Conservation (phyloP, 352 stramenopile genomes). For the Phytopythium kandeliae region DNA sequence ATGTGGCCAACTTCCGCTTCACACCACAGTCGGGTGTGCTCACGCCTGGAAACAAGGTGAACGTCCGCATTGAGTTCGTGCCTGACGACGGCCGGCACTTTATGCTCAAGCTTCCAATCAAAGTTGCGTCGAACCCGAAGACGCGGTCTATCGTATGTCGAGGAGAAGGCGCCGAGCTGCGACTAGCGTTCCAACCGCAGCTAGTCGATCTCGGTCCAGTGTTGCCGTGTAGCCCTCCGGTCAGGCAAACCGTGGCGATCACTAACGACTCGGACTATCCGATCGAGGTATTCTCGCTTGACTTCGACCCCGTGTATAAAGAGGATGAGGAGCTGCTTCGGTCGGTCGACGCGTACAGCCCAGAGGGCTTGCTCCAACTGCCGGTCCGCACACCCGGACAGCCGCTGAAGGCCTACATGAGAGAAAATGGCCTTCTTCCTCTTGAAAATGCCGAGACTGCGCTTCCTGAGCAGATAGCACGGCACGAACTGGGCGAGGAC, state of each 20-base stretch:
- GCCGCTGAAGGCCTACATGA: conserved; percentile 49
- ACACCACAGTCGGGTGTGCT: conserved; percentile 71
- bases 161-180: conserved; percentile 74
- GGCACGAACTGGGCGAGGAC: background rate
- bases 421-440: conserved; percentile 30
- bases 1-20: conserved; percentile 80
- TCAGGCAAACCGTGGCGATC: conserved; percentile 63
- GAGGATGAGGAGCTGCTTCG: conserved; percentile 84
- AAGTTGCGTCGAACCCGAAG: conserved; percentile 79
- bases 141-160: conserved; percentile 65
- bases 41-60: conserved; percentile 65
- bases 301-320: conserved; percentile 83
- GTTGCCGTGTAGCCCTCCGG: conserved; percentile 57
- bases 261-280: conserved; percentile 85
- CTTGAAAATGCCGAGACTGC: background rate
- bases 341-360: conserved; percentile 41
- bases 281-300: conserved; percentile 90
- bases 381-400: conserved; percentile 67
- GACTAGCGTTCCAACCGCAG: conserved; percentile 76
- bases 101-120: conserved; percentile 83
- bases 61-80: conserved; percentile 90
- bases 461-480: background rate
- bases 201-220: conserved; percentile 85
- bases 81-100: conserved; percentile 77
- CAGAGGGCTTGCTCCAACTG: conserved; percentile 66